These are phyloP conservation scores for Cochlearia excelsa DNA, from an alignment of 345 rosid genomes.

Conservation along the genomic window DNA sequence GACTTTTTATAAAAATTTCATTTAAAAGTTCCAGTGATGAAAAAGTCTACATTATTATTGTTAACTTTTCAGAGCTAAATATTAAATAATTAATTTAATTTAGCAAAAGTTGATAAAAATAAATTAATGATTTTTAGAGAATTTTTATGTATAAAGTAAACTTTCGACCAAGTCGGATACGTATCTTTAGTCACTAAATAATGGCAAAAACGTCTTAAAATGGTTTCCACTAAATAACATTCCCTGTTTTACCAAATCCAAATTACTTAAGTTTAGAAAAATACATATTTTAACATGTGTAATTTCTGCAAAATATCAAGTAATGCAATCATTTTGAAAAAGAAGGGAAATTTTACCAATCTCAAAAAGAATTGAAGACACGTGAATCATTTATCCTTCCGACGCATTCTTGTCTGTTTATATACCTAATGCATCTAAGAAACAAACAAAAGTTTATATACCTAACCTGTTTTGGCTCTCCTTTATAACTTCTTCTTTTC, in stretches of 20 bases:
- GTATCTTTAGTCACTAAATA: constrained; percentile 13
- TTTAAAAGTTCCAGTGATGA: not conserved
- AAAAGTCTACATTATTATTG: not conserved
- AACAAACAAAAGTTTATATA: too few species aligned
- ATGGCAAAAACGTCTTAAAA: constrained; percentile 20
- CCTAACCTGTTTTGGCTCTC: too few species aligned
- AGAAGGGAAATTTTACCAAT: not conserved
- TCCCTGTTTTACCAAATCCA: not conserved
- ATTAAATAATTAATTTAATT: too few species aligned
- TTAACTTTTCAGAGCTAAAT: not conserved
- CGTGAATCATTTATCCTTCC: too few species aligned
- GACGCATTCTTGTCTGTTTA: too few species aligned
- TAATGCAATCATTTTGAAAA: not conserved
- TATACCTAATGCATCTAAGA: too few species aligned
- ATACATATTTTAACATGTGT: not conserved
- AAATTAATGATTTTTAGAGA: too few species aligned
- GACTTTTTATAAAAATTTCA: not conserved
- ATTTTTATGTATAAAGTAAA: not conserved
- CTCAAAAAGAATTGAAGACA: not conserved
- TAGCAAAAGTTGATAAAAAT: too few species aligned
- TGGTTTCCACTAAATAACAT: constrained; percentile 4
- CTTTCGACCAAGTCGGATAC: not conserved
- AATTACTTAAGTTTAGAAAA: not conserved
- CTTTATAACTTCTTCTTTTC: too few species aligned
- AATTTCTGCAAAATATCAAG: constrained; percentile 8